A percentile compares a stretch with the other conserved stretches of the same genome.
phyloP scores from a whole-genome alignment of 495 filamentous ascomycete species.

The Xylaria scruposa region DNA sequence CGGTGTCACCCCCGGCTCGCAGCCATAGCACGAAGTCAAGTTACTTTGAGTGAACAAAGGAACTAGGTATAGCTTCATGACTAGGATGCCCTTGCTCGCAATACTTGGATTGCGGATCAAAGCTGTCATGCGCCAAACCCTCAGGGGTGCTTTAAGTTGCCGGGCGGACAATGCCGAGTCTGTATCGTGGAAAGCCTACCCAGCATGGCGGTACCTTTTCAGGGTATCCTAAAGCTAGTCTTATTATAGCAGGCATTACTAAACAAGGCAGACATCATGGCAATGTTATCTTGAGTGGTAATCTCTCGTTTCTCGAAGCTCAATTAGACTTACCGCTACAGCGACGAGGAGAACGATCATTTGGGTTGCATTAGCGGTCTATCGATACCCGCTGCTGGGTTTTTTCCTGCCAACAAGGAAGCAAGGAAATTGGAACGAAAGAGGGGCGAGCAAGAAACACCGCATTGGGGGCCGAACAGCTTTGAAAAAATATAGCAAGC shows the following conservation, averaged over 20 bases:
- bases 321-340: not conserved
- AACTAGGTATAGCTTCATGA: not conserved
- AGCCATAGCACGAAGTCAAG: conserved; percentile 5
- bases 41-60: not conserved
- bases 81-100: not conserved
- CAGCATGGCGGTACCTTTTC: conserved; percentile 6
- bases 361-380: not conserved
- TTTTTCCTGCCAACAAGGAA: not conserved
- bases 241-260: not conserved
- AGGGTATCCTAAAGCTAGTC: not conserved
- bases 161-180: conserved; percentile 4
- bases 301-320: not conserved
- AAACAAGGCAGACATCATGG: not conserved
- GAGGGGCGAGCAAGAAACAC: not conserved
- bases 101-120: not conserved
- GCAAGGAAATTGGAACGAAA: not conserved
- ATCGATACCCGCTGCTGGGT: not conserved
- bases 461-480: conserved; percentile 8
- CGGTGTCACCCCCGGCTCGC: not conserved
- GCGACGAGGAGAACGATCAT: not conserved
- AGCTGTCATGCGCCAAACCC: conserved; percentile 1
- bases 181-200: not conserved
- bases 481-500: not conserved
- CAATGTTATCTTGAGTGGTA: not conserved
- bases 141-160: conserved; percentile 8